phyloP scores from a whole-genome alignment of 768 basidiomycete species.

The Kondoa malvinella region DNA sequence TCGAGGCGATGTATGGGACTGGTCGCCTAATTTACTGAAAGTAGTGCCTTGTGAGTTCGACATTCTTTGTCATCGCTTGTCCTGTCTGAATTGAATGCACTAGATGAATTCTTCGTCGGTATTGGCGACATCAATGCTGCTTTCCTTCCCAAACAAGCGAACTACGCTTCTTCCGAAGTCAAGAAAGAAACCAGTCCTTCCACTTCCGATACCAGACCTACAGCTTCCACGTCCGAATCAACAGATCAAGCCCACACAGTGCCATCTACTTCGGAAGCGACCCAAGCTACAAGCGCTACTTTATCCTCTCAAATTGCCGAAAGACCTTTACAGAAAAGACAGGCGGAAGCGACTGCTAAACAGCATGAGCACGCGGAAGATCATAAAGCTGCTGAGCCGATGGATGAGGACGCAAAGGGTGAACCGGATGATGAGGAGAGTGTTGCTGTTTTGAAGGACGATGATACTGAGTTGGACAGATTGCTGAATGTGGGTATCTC shows the following conservation, averaged over 20 bases:
- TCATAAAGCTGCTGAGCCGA: constrained; percentile 17
- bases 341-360: constrained; percentile 59
- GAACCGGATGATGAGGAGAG: constrained; percentile 35
- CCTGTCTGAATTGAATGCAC: not conserved
- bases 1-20: constrained; percentile 95
- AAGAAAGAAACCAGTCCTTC: not conserved
- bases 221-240: not conserved
- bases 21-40: constrained; percentile 89
- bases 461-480: constrained; percentile 64
- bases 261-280: constrained; percentile 3
- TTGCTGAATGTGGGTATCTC: constrained; percentile 50
- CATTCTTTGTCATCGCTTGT: not conserved
- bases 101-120: constrained; percentile 94
- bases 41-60: constrained; percentile 72
- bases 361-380: constrained; percentile 34
- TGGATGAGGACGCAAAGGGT: constrained; percentile 14
- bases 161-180: constrained; percentile 35
- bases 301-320: constrained; percentile 25
- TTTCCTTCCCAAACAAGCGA: constrained; percentile 55
- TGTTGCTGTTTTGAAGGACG: constrained; percentile 68
- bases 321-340: constrained; percentile 46
- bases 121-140: constrained; percentile 97
- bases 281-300: constrained; percentile 8
- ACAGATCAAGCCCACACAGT: not conserved
- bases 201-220: not conserved